Conservation (phyloP, 1,139 yeast genomes). For the Magnusiomyces ingens region DNA sequence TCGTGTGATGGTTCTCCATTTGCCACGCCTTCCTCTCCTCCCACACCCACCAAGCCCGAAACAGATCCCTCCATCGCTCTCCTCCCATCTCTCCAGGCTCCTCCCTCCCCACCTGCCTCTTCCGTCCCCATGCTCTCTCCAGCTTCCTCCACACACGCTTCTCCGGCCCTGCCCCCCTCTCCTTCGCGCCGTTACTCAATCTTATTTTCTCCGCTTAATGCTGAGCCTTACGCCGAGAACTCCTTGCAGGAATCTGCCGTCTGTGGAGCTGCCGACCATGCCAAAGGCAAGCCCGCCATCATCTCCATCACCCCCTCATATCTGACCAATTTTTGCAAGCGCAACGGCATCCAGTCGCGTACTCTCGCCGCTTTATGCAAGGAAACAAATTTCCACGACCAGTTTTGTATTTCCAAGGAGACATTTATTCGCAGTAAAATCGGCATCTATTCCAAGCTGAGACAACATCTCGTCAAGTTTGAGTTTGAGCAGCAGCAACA, state of each 20-base stretch:
- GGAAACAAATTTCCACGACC: background rate
- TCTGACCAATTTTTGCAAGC: constrained; percentile 5
- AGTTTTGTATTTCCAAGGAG: background rate
- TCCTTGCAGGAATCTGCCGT: background rate
- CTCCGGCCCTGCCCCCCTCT: too few species aligned
- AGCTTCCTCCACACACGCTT: too few species aligned
- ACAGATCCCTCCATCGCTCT: background rate
- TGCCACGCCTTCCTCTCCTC: background rate
- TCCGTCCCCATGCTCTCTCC: too few species aligned
- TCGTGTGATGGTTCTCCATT: background rate
- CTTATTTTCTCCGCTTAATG: too few species aligned
- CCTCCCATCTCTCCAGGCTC: background rate
- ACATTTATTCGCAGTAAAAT: background rate
- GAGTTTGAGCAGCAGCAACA: constrained; percentile 6
- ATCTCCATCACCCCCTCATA: background rate
- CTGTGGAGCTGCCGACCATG: background rate
- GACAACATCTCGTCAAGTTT: background rate
- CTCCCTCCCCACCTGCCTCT: too few species aligned
- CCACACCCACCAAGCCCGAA: background rate
- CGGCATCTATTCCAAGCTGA: background rate
- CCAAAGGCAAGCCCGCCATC: background rate
- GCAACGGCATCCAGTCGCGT: constrained; percentile 5
- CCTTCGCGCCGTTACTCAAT: too few species aligned
- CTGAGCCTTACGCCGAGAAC: too few species aligned
- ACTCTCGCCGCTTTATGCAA: constrained; percentile 1